phyloP scores from a whole-genome alignment of 1,139 yeast species.

The Candida sp. region DNA sequence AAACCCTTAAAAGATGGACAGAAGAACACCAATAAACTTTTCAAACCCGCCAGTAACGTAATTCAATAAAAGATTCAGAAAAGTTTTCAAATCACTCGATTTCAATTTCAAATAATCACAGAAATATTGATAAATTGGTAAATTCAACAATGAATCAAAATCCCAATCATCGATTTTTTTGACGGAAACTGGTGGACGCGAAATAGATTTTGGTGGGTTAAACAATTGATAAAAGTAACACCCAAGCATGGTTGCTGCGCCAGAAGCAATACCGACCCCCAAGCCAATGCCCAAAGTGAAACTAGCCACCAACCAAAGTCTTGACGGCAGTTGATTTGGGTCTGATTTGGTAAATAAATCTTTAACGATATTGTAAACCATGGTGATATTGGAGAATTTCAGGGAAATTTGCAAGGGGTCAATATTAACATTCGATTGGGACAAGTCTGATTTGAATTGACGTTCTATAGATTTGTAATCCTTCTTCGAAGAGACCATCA shows the following conservation, averaged over 20 bases:
- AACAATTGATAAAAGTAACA: conserved; percentile 6
- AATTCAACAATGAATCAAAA: conserved; percentile 1
- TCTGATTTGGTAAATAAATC: conserved; percentile 8
- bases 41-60: conserved; percentile 24
- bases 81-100: conserved; percentile 7
- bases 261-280: conserved; percentile 26
- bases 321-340: conserved; percentile 1
- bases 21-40: conserved; percentile 14
- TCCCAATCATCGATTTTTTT: conserved; percentile 2
- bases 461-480: conserved; percentile 33
- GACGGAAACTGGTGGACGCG: not conserved
- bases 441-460: conserved; percentile 29
- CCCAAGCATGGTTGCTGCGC: conserved; percentile 16
- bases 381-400: conserved; percentile 16
- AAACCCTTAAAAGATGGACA: conserved; percentile 3
- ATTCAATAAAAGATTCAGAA: conserved; percentile 21
- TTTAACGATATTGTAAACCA: conserved; percentile 14
- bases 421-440: conserved; percentile 18
- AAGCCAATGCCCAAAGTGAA: conserved; percentile 35
- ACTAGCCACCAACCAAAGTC: conserved; percentile 25
- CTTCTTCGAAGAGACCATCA: conserved; percentile 18
- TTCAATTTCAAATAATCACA: conserved; percentile 6
- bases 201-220: not conserved
- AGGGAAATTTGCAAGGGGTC: conserved; percentile 36
- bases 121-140: conserved; percentile 5